Evolutionary conservation across 495 filamentous ascomycete genomes (phyloP).

Genomic region (Neurospora cerealis): DNA sequence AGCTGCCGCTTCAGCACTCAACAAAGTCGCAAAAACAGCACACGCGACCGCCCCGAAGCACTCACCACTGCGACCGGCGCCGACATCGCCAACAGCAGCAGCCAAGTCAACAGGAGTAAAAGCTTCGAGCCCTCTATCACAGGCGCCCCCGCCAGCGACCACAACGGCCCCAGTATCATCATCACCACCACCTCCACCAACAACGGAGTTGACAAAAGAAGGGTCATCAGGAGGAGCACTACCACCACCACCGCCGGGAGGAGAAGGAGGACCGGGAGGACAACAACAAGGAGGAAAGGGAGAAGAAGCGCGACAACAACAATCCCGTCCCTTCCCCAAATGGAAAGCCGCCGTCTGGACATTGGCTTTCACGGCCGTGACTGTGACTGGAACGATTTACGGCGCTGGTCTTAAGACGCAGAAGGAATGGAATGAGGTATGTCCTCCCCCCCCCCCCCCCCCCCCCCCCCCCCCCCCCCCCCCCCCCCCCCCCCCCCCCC

Average conservation of each 20-base stretch:
- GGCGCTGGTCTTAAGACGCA: slow-evolving; percentile 49
- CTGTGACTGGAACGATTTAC: slow-evolving; percentile 40
- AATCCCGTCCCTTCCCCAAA: slow-evolving; percentile 14
- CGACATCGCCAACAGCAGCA: not conserved
- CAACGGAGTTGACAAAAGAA: not conserved
- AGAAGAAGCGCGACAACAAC: not conserved
- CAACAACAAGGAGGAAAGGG: not conserved
- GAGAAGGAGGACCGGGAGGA: not conserved
- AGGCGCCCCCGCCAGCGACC: not conserved
- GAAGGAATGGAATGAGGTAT: slow-evolving; percentile 29
- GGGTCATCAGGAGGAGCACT: not conserved
- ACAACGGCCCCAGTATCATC: not conserved
- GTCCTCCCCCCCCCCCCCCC: not conserved
- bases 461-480: no score
- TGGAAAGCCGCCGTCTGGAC: slow-evolving; percentile 30
- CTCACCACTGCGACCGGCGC: not conserved
- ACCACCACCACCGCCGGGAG: not conserved
- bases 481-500: no score
- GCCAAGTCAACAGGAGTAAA: not conserved
- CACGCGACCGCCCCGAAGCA: not conserved
- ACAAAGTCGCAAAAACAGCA: not conserved
- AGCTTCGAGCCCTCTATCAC: not conserved
- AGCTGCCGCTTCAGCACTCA: not conserved
- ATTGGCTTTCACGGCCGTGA: slow-evolving; percentile 38
- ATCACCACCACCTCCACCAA: not conserved